Evolutionary conservation across 306 rosid genomes (phyloP).

Genomic region (Luffa acutangula): DNA sequence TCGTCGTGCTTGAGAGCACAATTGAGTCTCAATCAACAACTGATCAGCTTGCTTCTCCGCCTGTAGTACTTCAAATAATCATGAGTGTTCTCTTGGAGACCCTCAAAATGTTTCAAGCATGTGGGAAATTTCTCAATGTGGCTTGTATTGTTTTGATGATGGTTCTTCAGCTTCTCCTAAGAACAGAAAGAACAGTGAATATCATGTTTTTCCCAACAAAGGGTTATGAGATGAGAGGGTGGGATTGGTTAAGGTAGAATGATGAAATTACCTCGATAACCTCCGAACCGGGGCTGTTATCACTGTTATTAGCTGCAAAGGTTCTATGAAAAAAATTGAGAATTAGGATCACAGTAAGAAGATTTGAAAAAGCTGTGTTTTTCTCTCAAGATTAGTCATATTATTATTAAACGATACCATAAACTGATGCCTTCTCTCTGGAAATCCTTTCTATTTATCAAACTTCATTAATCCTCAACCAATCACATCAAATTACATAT

Average conservation of each 20-base stretch:
- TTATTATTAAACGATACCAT: neutral
- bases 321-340: constrained; percentile 18
- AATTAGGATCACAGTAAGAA: neutral
- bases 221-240: neutral
- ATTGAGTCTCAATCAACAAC: neutral
- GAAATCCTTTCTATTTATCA: neutral
- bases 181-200: constrained; percentile 1
- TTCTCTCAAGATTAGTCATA: neutral
- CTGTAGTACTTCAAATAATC: constrained; percentile 19
- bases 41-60: constrained; percentile 28
- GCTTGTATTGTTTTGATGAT: constrained; percentile 12
- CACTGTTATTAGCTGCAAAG: constrained; percentile 13
- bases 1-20: neutral
- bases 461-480: neutral
- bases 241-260: neutral
- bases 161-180: constrained; percentile 22
- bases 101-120: constrained; percentile 8
- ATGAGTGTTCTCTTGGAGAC: neutral
- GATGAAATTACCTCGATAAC: constrained; percentile 23
- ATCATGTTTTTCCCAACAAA: neutral
- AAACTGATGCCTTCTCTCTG: neutral
- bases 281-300: neutral
- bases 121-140: constrained; percentile 15
- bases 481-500: neutral
- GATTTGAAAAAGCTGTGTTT: neutral